These are phyloP conservation scores for Fusarium chlamydosporum DNA, from an alignment of 2,329 filamentous ascomycete genomes.

Conservation along the genomic window DNA sequence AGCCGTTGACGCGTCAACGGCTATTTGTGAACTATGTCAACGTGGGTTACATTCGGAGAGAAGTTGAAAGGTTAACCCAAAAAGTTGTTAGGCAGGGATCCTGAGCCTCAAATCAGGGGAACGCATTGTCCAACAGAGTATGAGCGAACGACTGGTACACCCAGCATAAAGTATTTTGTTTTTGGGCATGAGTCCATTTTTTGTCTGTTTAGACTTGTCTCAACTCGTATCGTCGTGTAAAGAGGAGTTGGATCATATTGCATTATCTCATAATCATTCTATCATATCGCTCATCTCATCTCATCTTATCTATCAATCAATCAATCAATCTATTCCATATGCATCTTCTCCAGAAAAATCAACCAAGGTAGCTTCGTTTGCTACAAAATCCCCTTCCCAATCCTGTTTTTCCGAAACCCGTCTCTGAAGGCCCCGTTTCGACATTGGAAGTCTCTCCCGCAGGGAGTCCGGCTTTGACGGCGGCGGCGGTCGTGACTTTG, in stretches of 20 bases:
- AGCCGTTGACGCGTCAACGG: no score
- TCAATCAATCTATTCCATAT: constrained; percentile 35
- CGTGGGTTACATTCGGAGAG: no score
- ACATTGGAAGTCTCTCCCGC: constrained; percentile 24
- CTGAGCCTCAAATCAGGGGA: no score
- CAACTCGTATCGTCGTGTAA: background rate
- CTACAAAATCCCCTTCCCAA: constrained; percentile 40
- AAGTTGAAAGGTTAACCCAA: no score
- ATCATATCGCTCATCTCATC: constrained; percentile 8
- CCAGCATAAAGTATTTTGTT: background rate
- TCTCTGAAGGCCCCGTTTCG: constrained; percentile 35
- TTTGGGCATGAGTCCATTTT: background rate
- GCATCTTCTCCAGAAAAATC: constrained; percentile 39
- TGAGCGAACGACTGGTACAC: background rate
- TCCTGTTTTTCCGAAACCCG: constrained; percentile 27
- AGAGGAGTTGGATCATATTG: constrained; percentile 8
- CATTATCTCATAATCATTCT: constrained; percentile 33
- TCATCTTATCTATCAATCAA: constrained; percentile 18
- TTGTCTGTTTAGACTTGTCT: background rate
- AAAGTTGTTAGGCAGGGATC: no score
- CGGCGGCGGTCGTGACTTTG: constrained; percentile 2
- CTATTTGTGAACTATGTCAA: no score
- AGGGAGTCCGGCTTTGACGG: constrained; percentile 18
- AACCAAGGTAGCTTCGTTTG: constrained; percentile 41
- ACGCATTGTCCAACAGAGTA: no score